Evolutionary conservation across 2,329 filamentous ascomycete species (phyloP), one percentile per base, ranked within the genome.

Genomic region (Fusarium armeniacum): DNA sequence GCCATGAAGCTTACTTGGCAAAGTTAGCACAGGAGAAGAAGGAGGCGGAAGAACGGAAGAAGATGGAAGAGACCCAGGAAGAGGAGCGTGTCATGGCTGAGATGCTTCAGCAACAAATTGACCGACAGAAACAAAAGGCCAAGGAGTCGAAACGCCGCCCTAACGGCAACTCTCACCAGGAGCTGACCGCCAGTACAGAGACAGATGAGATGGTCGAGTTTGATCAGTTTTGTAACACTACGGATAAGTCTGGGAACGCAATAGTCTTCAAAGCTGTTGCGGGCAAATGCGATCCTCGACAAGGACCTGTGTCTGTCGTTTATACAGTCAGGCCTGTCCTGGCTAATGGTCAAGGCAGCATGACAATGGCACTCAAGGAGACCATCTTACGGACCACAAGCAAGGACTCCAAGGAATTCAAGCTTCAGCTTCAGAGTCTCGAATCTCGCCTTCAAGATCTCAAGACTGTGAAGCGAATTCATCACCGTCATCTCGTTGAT

Each of bases 361-460:
- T 89, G 24, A 86, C 87, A n/a, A 82, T 97, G 32, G 87, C 92
- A 1, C 81, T 97, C 58, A 97, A 95, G 80, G 86, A 93, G 78
- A 84, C 90, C 11, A 83, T 85, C 55, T 78, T 95, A 62, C 82
- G 85, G 26, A 85, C 87, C 12, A 84, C 81, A 30, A 83, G 83
- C 5, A 87, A 87, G 51, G 89, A 92, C 49, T 78, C 83, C 3
- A 83, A 87, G 28, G 85, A 89, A 20, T 89, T 93, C 76, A 94
- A 94, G 75, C 91, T 91, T 76, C 88, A 92, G 67, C 84, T 98
- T 53, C 90, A 93, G 74, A 85, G 86, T 10, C 86, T 97, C 26
- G 94, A 98, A 78, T 87, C 87, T 41, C 87, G 91, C 62, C 84
- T 99, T 36, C 92, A 95, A 69, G 84, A 87, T 12, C 82, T 97